phyloP scores from a whole-genome alignment of 1,284 basidiomycete genomes.

The Rhodotorula sp. region DNA sequence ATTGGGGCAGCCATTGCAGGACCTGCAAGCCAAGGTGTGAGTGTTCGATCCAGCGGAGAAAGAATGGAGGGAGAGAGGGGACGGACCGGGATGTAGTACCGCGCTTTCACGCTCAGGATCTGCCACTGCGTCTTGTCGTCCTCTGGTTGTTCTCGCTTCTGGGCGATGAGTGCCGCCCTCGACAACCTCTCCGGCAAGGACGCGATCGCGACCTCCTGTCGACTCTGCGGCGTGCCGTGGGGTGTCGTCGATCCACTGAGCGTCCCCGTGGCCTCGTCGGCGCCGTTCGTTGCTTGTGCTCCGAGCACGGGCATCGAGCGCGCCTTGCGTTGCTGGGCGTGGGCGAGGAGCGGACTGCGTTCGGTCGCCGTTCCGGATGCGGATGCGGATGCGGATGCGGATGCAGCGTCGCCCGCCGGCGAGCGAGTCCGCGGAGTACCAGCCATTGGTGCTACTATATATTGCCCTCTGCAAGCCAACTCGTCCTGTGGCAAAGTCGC shows the following conservation, averaged over 20 bases:
- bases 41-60: not conserved
- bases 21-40: conserved; percentile 6
- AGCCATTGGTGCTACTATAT: not conserved
- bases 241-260: not conserved
- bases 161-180: conserved; percentile 13
- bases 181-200: conserved; percentile 24
- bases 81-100: conserved; percentile 42
- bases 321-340: conserved; percentile 1
- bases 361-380: not conserved
- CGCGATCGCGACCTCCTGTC: conserved; percentile 21
- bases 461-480: too few species aligned
- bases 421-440: not conserved
- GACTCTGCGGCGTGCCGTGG: conserved; percentile 4
- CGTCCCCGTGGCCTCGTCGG: too few species aligned
- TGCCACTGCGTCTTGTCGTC: conserved; percentile 20
- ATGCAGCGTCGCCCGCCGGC: not conserved
- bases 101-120: conserved; percentile 12
- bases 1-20: conserved; percentile 73
- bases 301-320: not conserved
- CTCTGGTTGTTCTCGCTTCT: conserved; percentile 17
- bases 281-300: too few species aligned
- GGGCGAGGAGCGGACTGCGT: not conserved
- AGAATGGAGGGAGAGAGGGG: not conserved
- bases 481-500: too few species aligned
- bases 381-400: not conserved